These are phyloP conservation scores for Talaromyces sp. DNA, from an alignment of 2,329 filamentous ascomycete genomes.

Conservation along the genomic window DNA sequence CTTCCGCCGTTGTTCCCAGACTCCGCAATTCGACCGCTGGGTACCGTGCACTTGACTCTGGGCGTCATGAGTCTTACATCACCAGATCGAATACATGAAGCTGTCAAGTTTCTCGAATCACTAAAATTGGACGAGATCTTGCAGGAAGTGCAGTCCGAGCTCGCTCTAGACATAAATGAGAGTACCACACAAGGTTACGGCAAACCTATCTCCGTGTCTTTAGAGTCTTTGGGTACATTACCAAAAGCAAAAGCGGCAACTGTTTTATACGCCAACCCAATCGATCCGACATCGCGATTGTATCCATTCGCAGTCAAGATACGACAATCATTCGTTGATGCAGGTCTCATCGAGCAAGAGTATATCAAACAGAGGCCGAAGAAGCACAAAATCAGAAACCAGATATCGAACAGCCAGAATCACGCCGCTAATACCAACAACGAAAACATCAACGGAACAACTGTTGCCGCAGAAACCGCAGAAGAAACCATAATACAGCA, in stretches of 20 bases:
- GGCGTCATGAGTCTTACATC: constrained; percentile 74
- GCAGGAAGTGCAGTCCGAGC: constrained; percentile 27
- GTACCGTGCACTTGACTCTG: constrained; percentile 80
- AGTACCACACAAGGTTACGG: constrained; percentile 29
- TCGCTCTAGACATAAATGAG: neutral
- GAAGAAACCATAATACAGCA: constrained; percentile 8
- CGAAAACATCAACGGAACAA: neutral
- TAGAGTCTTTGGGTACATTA: constrained; percentile 43
- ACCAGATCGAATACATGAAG: constrained; percentile 48
- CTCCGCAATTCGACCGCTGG: constrained; percentile 69
- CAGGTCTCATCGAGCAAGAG: constrained; percentile 40
- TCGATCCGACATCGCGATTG: constrained; percentile 39
- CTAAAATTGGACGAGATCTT: constrained; percentile 45
- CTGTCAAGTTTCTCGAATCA: constrained; percentile 42
- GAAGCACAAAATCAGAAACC: constrained; percentile 1
- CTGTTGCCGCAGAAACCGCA: constrained; percentile 2
- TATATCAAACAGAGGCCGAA: constrained; percentile 19
- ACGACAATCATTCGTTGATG: constrained; percentile 42
- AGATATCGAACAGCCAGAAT: neutral
- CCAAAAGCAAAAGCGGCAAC: constrained; percentile 36
- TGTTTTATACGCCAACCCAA: constrained; percentile 39
- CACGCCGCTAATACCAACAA: neutral
- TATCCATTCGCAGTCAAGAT: constrained; percentile 42
- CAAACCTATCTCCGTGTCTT: constrained; percentile 39
- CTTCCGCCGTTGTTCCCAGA: constrained; percentile 52